Evolutionary conservation across 768 basidiomycete species (phyloP).

Genomic region (Russula compacta): DNA sequence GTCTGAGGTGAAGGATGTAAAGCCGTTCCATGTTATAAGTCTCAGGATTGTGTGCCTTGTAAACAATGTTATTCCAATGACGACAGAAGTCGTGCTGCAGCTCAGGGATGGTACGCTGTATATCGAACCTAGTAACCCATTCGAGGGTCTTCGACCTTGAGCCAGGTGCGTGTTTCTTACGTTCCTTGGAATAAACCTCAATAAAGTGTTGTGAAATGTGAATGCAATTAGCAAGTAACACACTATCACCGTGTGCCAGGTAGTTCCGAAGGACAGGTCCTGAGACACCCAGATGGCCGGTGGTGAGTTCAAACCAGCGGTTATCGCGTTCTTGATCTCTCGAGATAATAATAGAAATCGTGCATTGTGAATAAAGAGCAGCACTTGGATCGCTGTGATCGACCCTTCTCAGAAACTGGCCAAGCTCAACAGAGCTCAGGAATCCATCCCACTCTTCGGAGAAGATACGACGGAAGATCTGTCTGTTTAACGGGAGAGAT

Average conservation of each 20-base stretch:
- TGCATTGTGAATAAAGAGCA: not conserved
- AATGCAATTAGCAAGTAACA: not conserved
- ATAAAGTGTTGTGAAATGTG: not conserved
- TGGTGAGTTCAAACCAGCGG: not conserved
- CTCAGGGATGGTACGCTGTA: not conserved
- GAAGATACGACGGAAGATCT: not conserved
- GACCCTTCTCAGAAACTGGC: not conserved
- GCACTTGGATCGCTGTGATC: not conserved
- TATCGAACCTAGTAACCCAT: not conserved
- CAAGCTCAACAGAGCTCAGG: slow-evolving; percentile 3
- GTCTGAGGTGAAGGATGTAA: not conserved
- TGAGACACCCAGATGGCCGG: not conserved
- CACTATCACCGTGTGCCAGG: not conserved
- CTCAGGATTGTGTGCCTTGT: not conserved
- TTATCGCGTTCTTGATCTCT: not conserved
- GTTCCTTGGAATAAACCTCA: not conserved
- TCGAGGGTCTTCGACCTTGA: not conserved
- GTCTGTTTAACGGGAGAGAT: not conserved
- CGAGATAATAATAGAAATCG: not conserved
- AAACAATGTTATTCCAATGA: not conserved
- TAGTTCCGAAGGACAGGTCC: not conserved
- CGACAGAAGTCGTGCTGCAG: not conserved
- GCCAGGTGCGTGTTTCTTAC: not conserved
- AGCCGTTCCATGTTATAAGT: not conserved
- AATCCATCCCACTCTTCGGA: slow-evolving; percentile 1